Evolutionary conservation across 2,329 filamentous ascomycete species (phyloP).

Genomic region (Trichophyton schoenleinii): DNA sequence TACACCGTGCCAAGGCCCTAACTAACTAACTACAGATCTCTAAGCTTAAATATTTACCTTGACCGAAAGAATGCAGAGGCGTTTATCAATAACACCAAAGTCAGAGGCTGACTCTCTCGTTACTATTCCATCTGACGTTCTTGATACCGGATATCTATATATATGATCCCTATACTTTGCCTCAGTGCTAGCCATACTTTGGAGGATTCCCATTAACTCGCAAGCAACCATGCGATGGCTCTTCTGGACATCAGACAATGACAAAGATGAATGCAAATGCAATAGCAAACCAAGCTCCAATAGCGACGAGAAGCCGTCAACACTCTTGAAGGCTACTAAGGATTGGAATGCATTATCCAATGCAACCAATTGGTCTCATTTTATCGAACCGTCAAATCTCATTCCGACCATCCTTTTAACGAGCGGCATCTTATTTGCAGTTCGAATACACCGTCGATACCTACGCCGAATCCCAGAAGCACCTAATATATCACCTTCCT

Average conservation of each 20-base stretch:
- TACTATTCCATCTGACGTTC: neutral
- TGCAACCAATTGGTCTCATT: constrained; percentile 27
- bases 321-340: constrained; percentile 13
- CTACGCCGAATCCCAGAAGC: constrained; percentile 73
- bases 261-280: neutral
- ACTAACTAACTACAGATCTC: neutral
- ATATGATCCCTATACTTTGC: neutral
- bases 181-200: neutral
- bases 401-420: constrained; percentile 29
- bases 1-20: neutral
- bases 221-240: constrained; percentile 36
- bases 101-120: neutral
- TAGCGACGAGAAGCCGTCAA: neutral
- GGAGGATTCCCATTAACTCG: neutral
- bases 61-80: neutral
- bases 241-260: constrained; percentile 28
- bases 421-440: constrained; percentile 25
- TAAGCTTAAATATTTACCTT: neutral
- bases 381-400: constrained; percentile 26
- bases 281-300: neutral
- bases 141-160: neutral
- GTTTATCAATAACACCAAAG: neutral
- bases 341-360: constrained; percentile 35
- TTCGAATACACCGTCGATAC: constrained; percentile 39
- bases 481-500: constrained; percentile 58